These are phyloP conservation scores for Claviceps citrina DNA, from an alignment of 2,329 filamentous ascomycete species.

Conservation along the genomic window DNA sequence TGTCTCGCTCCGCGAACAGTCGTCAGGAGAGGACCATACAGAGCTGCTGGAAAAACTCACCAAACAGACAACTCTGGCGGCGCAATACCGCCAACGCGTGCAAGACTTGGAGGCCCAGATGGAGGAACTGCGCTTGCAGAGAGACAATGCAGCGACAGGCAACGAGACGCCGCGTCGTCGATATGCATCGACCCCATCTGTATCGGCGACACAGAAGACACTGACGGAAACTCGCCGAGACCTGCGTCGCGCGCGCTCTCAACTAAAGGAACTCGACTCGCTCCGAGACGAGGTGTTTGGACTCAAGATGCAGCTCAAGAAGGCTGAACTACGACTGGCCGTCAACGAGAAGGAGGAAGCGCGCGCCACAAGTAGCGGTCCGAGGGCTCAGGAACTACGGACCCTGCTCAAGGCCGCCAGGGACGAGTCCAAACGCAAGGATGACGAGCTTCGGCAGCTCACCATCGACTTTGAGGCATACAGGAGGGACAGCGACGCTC, in stretches of 20 bases:
- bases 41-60: slow-evolving; percentile 37
- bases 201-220: slow-evolving; percentile 35
- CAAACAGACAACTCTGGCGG: slow-evolving; percentile 40
- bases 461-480: slow-evolving; percentile 38
- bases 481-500: slow-evolving; percentile 36
- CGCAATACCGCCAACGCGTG: slow-evolving; percentile 43
- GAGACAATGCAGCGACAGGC: slow-evolving; percentile 18
- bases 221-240: slow-evolving; percentile 39
- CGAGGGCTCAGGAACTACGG: slow-evolving; percentile 23
- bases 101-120: slow-evolving; percentile 40
- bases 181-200: slow-evolving; percentile 21
- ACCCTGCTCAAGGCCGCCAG: slow-evolving; percentile 27
- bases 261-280: slow-evolving; percentile 35
- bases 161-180: slow-evolving; percentile 20
- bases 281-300: slow-evolving; percentile 38
- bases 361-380: slow-evolving; percentile 21
- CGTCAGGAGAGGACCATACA: slow-evolving; percentile 28
- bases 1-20: slow-evolving; percentile 15
- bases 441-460: slow-evolving; percentile 33
- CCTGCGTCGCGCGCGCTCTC: slow-evolving; percentile 36
- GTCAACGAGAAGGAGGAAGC: slow-evolving; percentile 19
- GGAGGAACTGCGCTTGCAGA: slow-evolving; percentile 24
- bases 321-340: slow-evolving; percentile 20
- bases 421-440: slow-evolving; percentile 31
- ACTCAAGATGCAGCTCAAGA: slow-evolving; percentile 35